Evolutionary conservation across 2,329 filamentous ascomycete genomes (phyloP), one percentile per base, ranked within the genome.

Genomic region (Claviceps africana): DNA sequence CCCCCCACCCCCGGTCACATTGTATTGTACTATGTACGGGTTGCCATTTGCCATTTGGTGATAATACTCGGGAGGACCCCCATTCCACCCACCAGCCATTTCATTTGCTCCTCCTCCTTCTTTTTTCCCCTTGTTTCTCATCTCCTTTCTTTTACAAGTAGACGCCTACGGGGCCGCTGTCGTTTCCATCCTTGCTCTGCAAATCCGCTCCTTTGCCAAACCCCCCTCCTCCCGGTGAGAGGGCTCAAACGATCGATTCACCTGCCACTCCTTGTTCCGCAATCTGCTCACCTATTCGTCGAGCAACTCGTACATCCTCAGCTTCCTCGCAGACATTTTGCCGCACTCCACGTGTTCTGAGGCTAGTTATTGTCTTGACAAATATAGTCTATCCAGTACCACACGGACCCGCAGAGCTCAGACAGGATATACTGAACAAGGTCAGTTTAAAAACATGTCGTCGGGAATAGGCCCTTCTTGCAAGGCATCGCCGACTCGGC

Each of bases 261-360:
- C 45, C 47, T 50, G 44, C 40, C 51, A 53, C 35, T 52, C 51
- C 21, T 53, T 53, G 43, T 30, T 19, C 22, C 15, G 45, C 19
- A 25, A 30, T 33, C 17, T 31, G 13, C 21, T 25, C 9, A 22
- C 21, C 1, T 4, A 42, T n/a, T n/a, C 11, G 28, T 13, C 21
- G 44, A 22, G 17, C 33, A 43, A 21, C 22, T 30, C 31, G 42
- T 35, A 31, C 42, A 22, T 22, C n/a, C 21, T 15, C n/a, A 47
- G 30, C 37, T 22, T 37, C n/a, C 30, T 10, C 40, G 22, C 8
- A 35, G 17, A 28, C 4, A 31, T 49, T 21, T 40, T 43, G 9
- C 7, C n/a, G 28, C 15, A 19, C 13, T 33, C 22, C 13, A 31
- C 49, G 40, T 11, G 21, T 45, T 51, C 40, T 25, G n/a, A n/a